Evolutionary conservation across 805 yeast species (phyloP), one percentile per base, ranked within the genome.

Genomic region (Starmerella geochares): DNA sequence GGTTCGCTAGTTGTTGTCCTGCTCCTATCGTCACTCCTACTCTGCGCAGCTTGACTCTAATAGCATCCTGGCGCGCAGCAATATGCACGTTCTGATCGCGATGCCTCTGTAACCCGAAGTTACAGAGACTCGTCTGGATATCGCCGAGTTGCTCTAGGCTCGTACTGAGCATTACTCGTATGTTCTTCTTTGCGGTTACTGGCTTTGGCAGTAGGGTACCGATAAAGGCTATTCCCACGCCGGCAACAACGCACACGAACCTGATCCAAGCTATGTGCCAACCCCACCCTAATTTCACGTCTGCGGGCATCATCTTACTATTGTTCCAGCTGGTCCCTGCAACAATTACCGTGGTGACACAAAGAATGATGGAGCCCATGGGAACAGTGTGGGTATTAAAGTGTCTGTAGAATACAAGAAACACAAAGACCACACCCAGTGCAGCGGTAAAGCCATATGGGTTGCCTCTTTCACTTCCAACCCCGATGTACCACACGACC

Each of bases 181-280:
- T 52, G 1, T 58, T 54, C 25, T 52, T 52, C 43, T 59, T 61
- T 6, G 62, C 67, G n/a, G 67, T 62, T 8, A 43, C 28, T 0
- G 69, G 65, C n/a, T 49, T 47, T 2, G 68, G 68, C 8, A 62
- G 40, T 6, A 63, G 27, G 3, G 64, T 58, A 14, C 58, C 62
- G 3, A 65, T 47, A 40, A 62, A 57, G 0, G 60, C 67, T 10
- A 61, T 49, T 3, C 57, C 7, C 14, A 65, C 38, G 8, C 67
- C 67, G 14, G 55, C 50, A 3, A 56, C 29, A 9, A 63, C 67
- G 11, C 57, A 52, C 2, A 58, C 60, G 23, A 61, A 60, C 10
- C 67, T 55, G n/a, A 58, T 57, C 65, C 66, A 64, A 2, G 66
- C 66, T 16, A 59, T 58, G 1, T 49, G 51, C 42, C 47, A 63